These are phyloP conservation scores for Casuarina equisetifolia DNA, from an alignment of 306 rosid genomes.

Conservation along the genomic window DNA sequence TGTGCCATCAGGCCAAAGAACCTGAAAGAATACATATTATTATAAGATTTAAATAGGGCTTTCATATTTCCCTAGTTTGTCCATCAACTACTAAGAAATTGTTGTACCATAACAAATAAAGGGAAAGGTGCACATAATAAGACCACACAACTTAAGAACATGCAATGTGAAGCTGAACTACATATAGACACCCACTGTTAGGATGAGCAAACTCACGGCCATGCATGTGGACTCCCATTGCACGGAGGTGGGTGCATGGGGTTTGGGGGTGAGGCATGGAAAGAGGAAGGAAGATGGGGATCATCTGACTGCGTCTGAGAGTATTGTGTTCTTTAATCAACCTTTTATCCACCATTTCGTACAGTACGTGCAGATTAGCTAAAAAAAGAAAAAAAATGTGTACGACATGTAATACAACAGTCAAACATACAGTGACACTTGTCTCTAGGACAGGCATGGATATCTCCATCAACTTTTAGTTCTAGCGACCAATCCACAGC, in stretches of 20 bases:
- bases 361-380: too few relatives aligned
- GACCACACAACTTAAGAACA: background rate
- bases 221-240: too few relatives aligned
- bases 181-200: background rate
- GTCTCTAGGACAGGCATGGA: background rate
- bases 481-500: background rate
- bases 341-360: too few relatives aligned
- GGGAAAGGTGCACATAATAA: background rate
- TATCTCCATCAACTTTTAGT: background rate
- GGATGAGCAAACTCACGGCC: background rate
- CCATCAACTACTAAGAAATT: background rate
- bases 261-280: too few relatives aligned
- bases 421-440: too few relatives aligned
- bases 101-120: background rate
- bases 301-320: too few relatives aligned
- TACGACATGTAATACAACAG: too few relatives aligned
- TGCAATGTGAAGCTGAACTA: slow-evolving; percentile 3
- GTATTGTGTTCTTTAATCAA: too few relatives aligned
- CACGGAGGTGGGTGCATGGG: too few relatives aligned
- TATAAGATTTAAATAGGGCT: slow-evolving; percentile 21
- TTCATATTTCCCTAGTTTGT: background rate
- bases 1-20: slow-evolving; percentile 88
- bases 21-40: slow-evolving; percentile 47
- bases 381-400: too few relatives aligned
- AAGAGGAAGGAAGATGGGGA: too few relatives aligned